These are phyloP conservation scores for Catharanthus roseus DNA, from an alignment of 257 asterid genomes.

Conservation along the genomic window DNA sequence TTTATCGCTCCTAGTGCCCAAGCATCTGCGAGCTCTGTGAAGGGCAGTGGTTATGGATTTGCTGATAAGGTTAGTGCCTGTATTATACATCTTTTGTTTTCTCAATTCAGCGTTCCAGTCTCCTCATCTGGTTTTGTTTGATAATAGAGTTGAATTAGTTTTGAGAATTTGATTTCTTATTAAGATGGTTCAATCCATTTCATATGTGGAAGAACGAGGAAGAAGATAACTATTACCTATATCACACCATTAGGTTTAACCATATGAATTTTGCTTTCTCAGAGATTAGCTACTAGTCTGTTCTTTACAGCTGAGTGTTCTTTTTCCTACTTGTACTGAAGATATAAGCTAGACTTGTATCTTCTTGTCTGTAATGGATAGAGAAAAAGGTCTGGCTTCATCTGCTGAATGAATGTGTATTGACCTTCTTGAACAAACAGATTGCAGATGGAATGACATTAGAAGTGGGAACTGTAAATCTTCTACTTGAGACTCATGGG, in stretches of 20 bases:
- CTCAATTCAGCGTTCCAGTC: background rate
- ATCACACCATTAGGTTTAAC: background rate
- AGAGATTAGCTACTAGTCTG: background rate
- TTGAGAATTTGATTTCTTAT: background rate
- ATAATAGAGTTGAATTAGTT: background rate
- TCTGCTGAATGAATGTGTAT: background rate
- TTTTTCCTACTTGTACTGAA: background rate
- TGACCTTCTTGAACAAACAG: slow-evolving; percentile 42
- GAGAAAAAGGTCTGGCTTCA: background rate
- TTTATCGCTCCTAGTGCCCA: slow-evolving; percentile 40
- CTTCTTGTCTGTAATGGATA: background rate
- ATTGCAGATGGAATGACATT: slow-evolving; percentile 98
- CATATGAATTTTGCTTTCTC: background rate
- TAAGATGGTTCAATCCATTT: background rate
- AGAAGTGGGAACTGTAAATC: slow-evolving; percentile 78
- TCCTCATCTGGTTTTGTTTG: background rate
- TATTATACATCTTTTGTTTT: slow-evolving; percentile 12
- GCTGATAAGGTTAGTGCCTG: slow-evolving; percentile 80
- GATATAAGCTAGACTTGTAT: background rate
- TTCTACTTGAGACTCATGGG: slow-evolving; percentile 94
- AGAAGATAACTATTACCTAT: background rate
- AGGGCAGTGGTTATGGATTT: slow-evolving; percentile 83
- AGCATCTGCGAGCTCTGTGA: slow-evolving; percentile 46
- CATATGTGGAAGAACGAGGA: background rate
- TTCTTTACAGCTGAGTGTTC: background rate